Percentiles rank a stretch among this genome's conserved stretches.
Conservation (phyloP, 2,329 filamentous ascomycete species). For the Pseudocercospora crystallina region DNA sequence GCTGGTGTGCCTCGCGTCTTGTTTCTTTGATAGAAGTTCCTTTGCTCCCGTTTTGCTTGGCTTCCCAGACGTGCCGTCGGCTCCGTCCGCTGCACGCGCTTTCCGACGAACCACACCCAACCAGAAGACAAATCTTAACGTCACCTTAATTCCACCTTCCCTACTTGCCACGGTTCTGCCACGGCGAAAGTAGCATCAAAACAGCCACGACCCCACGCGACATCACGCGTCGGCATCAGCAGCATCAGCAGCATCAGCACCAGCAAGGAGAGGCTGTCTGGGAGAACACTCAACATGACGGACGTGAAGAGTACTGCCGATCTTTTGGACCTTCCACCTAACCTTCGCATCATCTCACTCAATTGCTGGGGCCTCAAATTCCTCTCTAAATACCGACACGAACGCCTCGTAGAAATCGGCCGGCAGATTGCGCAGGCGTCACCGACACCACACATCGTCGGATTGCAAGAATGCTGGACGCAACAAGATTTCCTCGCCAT, state of each 20-base stretch:
- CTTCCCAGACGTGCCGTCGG: too few species aligned
- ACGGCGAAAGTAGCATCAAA: too few species aligned
- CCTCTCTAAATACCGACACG: constrained; percentile 73
- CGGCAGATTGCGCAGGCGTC: constrained; percentile 68
- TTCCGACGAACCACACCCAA: too few species aligned
- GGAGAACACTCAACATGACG: background rate
- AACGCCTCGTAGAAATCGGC: constrained; percentile 81
- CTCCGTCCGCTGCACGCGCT: too few species aligned
- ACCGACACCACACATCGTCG: constrained; percentile 78
- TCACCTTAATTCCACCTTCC: too few species aligned
- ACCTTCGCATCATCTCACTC: constrained; percentile 77
- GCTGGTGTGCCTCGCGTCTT: too few species aligned
- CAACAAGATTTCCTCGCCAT: constrained; percentile 80
- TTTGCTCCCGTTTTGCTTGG: too few species aligned
- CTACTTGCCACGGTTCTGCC: too few species aligned
- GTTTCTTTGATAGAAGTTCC: too few species aligned
- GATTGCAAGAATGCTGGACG: constrained; percentile 94
- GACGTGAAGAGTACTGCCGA: too few species aligned
- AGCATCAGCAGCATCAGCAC: background rate
- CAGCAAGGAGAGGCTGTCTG: background rate
- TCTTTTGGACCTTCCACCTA: constrained; percentile 32
- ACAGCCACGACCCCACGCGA: background rate
- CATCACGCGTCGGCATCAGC: background rate
- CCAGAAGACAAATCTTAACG: too few species aligned
- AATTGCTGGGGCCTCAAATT: constrained; percentile 98